These are phyloP conservation scores for Epichloe brachyelytri DNA, from an alignment of 2,329 filamentous ascomycete species.

Conservation along the genomic window DNA sequence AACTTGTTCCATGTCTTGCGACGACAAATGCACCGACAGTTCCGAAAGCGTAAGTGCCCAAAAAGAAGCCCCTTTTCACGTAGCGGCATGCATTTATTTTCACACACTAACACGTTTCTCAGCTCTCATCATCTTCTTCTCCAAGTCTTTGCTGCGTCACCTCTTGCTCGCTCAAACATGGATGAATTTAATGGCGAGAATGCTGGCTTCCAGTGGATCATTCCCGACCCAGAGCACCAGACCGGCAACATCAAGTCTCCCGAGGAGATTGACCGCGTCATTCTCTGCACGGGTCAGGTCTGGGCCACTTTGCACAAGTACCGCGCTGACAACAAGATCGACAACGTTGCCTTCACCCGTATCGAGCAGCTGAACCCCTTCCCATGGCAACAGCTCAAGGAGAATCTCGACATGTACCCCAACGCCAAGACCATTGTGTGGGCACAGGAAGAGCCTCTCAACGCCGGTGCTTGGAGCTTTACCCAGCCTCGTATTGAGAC, in stretches of 20 bases:
- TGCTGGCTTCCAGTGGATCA: conserved; percentile 94
- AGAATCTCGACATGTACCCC: conserved; percentile 93
- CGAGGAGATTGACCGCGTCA: conserved; percentile 84
- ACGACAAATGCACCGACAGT: conserved; percentile 96
- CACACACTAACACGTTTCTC: not conserved
- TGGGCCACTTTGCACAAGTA: conserved; percentile 85
- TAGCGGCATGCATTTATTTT: too few species aligned
- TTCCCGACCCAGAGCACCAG: conserved; percentile 77
- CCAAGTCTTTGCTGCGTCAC: conserved; percentile 89
- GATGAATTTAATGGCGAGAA: conserved; percentile 77
- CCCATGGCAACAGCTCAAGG: conserved; percentile 93
- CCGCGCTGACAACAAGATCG: conserved; percentile 73
- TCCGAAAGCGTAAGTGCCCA: conserved; percentile 78
- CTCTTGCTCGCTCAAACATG: conserved; percentile 75
- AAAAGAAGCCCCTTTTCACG: not conserved
- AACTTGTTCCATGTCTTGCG: conserved; percentile 95
- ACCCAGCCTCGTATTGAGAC: conserved; percentile 97
- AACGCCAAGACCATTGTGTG: conserved; percentile 97
- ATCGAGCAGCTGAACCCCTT: conserved; percentile 98
- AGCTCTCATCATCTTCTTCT: conserved; percentile 97
- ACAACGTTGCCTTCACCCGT: conserved; percentile 86
- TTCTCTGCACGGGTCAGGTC: conserved; percentile 91
- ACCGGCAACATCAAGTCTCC: conserved; percentile 59
- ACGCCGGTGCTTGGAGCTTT: conserved; percentile 93
- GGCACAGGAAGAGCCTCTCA: conserved; percentile 95